Conservation (phyloP, 768 basidiomycete genomes). For the Termitomyces bulborhizus region DNA sequence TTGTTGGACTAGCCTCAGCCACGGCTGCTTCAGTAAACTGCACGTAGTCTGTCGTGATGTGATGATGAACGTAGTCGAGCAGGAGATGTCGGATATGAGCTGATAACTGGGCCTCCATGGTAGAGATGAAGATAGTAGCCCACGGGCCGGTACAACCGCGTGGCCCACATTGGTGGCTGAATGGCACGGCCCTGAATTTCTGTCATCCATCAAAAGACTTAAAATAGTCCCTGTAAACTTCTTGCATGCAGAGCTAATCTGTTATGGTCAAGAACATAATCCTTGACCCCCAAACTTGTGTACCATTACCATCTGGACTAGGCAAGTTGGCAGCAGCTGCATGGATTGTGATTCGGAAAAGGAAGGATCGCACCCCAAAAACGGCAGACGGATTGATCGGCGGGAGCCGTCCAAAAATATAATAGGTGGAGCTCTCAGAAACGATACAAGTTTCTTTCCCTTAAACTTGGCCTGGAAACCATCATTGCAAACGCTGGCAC, state of each 20-base stretch:
- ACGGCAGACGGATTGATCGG: background rate
- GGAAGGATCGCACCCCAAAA: background rate
- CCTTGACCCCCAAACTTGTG: background rate
- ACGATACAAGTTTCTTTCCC: background rate
- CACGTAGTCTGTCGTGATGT: slow-evolving; percentile 52
- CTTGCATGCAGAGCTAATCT: background rate
- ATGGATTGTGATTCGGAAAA: background rate
- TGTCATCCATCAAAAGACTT: background rate
- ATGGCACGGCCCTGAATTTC: too few relatives aligned
- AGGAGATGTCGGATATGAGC: slow-evolving; percentile 51
- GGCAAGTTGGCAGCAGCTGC: background rate
- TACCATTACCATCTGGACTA: too few relatives aligned
- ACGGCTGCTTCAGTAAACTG: slow-evolving; percentile 45
- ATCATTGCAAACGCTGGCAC: background rate
- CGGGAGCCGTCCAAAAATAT: background rate
- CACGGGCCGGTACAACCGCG: background rate
- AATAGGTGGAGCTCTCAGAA: background rate
- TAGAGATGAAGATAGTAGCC: background rate
- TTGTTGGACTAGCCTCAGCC: slow-evolving; percentile 30
- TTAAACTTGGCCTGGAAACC: slow-evolving; percentile 4
- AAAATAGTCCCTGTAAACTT: background rate
- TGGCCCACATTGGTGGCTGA: background rate
- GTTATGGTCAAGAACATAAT: background rate
- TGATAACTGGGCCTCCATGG: slow-evolving; percentile 21
- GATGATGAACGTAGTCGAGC: slow-evolving; percentile 43